Evolutionary conservation across 495 filamentous ascomycete genomes (phyloP).

Genomic region (Glarea lozoyensis): DNA sequence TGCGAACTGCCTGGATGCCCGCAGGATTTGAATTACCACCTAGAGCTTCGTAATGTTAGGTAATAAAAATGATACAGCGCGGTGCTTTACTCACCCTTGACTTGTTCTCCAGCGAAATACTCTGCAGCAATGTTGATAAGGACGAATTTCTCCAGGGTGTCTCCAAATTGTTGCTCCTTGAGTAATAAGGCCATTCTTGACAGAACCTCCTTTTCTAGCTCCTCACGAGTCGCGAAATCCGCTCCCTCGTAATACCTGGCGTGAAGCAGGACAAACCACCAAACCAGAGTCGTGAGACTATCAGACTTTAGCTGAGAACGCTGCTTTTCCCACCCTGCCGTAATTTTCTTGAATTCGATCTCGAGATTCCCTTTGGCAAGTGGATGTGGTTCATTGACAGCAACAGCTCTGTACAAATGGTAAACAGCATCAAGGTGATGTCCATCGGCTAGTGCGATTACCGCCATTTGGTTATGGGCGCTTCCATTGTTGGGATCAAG

Average conservation of each 20-base stretch:
- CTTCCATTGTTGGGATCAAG: constrained; percentile 71
- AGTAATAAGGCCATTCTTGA: constrained; percentile 64
- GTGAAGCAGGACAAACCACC: constrained; percentile 84
- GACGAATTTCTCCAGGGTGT: constrained; percentile 66
- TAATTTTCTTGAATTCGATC: constrained; percentile 68
- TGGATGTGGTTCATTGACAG: constrained; percentile 62
- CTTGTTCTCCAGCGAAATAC: constrained; percentile 52
- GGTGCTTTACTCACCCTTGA: constrained; percentile 48
- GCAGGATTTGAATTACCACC: no score
- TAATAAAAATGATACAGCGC: no score
- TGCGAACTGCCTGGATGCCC: constrained; percentile 37
- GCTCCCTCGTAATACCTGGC: constrained; percentile 70
- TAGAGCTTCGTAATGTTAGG: no score
- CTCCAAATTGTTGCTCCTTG: constrained; percentile 49
- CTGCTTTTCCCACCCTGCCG: constrained; percentile 45
- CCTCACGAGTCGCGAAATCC: constrained; percentile 61
- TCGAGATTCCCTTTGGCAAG: constrained; percentile 66
- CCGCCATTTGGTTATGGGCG: constrained; percentile 81
- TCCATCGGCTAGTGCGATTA: constrained; percentile 65
- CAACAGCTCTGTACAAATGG: constrained; percentile 76
- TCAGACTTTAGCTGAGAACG: constrained; percentile 5
- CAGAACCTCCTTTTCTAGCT: constrained; percentile 80
- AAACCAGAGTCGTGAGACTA: constrained; percentile 42
- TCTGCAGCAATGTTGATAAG: constrained; percentile 83
- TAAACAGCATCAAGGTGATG: constrained; percentile 79